These are phyloP conservation scores for Lecanicillium sp. DNA, from an alignment of 2,329 filamentous ascomycete genomes.

Conservation along the genomic window DNA sequence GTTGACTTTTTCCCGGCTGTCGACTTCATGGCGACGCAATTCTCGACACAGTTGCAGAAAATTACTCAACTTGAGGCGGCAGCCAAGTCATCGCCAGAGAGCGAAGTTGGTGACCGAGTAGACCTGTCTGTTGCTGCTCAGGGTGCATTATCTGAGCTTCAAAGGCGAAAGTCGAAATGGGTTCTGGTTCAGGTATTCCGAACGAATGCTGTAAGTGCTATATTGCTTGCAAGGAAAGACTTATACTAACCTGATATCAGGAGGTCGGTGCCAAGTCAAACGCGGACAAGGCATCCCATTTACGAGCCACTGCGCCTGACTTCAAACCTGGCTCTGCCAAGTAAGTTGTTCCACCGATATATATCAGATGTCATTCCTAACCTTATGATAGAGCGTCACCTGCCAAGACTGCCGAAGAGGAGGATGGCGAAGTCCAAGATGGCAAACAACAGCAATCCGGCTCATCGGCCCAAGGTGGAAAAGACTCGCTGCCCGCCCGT, in stretches of 20 bases:
- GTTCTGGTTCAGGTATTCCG: constrained; percentile 68
- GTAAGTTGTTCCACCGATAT: too few species aligned
- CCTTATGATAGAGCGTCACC: not conserved
- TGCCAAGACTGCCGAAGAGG: constrained; percentile 39
- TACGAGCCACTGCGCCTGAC: constrained; percentile 52
- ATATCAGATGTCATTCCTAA: too few species aligned
- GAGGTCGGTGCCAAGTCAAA: constrained; percentile 19
- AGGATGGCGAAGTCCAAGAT: constrained; percentile 68
- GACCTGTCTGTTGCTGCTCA: constrained; percentile 68
- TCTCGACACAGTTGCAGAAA: constrained; percentile 54
- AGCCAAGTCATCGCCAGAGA: constrained; percentile 36
- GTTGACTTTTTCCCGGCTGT: constrained; percentile 79
- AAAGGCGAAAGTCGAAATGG: constrained; percentile 59
- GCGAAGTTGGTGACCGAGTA: constrained; percentile 53
- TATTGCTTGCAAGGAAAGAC: not conserved
- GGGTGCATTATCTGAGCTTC: constrained; percentile 62
- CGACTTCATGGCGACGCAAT: constrained; percentile 73
- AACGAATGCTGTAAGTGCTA: constrained; percentile 46
- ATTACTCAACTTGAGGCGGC: constrained; percentile 54
- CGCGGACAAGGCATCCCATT: constrained; percentile 29
- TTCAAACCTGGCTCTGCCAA: constrained; percentile 48
- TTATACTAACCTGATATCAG: constrained; percentile 18
- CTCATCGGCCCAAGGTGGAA: constrained; percentile 11
- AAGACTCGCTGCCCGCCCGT: constrained; percentile 26
- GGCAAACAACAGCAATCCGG: constrained; percentile 24